Conservation (phyloP, 495 filamentous ascomycete species). For the Podospora pseudocomata region DNA sequence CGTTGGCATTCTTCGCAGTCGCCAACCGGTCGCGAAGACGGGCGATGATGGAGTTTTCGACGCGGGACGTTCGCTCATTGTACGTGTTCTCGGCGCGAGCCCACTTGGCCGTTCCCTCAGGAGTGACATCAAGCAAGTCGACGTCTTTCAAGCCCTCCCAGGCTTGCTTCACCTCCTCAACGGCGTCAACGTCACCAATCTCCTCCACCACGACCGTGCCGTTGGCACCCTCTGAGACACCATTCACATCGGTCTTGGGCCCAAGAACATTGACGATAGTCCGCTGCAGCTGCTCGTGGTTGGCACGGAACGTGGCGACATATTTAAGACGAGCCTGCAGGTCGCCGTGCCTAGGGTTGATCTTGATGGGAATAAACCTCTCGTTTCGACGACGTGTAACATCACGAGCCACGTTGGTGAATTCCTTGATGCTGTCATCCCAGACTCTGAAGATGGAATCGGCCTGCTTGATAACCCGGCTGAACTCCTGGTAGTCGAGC, state of each 20-base stretch:
- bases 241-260: constrained; percentile 56
- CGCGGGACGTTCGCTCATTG: constrained; percentile 91
- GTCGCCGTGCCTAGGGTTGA: constrained; percentile 74
- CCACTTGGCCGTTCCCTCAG: constrained; percentile 85
- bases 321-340: constrained; percentile 88
- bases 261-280: constrained; percentile 95
- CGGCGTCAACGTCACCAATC: constrained; percentile 96
- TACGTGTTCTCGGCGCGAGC: constrained; percentile 89
- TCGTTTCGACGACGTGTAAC: constrained; percentile 86
- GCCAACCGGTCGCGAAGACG: constrained; percentile 88
- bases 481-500: constrained; percentile 86
- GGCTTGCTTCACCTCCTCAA: constrained; percentile 90
- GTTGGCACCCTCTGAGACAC: constrained; percentile 44
- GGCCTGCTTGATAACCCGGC: constrained; percentile 73
- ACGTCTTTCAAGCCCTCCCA: constrained; percentile 91
- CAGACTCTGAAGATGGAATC: constrained; percentile 84
- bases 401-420: constrained; percentile 93
- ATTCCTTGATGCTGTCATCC: constrained; percentile 95
- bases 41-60: constrained; percentile 98
- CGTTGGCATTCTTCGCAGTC: constrained; percentile 91
- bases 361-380: constrained; percentile 98
- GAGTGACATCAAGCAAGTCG: constrained; percentile 87
- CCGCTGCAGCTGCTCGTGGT: constrained; percentile 93
- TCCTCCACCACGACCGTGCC: constrained; percentile 77
- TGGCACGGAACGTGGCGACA: constrained; percentile 86